Evolutionary conservation across 164 flowering plant species (phyloP).

Genomic region (Cinnamomum chago): DNA sequence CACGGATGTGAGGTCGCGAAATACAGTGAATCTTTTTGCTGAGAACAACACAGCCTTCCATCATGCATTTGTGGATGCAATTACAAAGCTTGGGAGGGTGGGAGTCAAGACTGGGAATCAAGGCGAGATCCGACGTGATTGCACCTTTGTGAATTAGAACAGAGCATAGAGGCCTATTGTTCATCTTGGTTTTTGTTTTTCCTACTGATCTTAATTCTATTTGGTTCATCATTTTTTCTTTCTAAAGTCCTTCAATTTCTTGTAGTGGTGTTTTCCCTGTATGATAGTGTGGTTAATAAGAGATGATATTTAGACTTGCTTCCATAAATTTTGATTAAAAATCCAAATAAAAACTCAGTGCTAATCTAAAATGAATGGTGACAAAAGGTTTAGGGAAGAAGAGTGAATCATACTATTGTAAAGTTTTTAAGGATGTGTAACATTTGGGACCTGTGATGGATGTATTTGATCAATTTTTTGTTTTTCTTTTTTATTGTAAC

Average conservation of each 20-base stretch:
- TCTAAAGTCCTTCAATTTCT: neutral
- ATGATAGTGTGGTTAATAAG: neutral
- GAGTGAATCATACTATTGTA: neutral
- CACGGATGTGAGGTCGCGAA: slow-evolving; percentile 29
- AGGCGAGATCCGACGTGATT: slow-evolving; percentile 43
- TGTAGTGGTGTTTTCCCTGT: neutral
- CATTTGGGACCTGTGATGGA: neutral
- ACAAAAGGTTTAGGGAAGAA: no score
- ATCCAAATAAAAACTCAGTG: neutral
- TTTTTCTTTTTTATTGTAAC: no score
- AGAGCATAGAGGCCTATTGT: neutral
- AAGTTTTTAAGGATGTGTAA: no score
- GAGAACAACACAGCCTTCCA: slow-evolving; percentile 24
- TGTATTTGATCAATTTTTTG: no score
- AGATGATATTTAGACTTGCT: neutral
- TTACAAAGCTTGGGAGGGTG: slow-evolving; percentile 45
- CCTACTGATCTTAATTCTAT: neutral
- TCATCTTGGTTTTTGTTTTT: neutral
- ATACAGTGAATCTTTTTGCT: slow-evolving; percentile 31
- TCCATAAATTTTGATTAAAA: neutral
- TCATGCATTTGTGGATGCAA: slow-evolving; percentile 35
- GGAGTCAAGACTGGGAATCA: slow-evolving; percentile 38
- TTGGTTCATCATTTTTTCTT: neutral
- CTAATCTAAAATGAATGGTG: neutral
- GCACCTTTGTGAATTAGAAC: slow-evolving; percentile 19